Evolutionary conservation across 2,329 filamentous ascomycete species (phyloP).

Genomic region (Clathrospora elynae): DNA sequence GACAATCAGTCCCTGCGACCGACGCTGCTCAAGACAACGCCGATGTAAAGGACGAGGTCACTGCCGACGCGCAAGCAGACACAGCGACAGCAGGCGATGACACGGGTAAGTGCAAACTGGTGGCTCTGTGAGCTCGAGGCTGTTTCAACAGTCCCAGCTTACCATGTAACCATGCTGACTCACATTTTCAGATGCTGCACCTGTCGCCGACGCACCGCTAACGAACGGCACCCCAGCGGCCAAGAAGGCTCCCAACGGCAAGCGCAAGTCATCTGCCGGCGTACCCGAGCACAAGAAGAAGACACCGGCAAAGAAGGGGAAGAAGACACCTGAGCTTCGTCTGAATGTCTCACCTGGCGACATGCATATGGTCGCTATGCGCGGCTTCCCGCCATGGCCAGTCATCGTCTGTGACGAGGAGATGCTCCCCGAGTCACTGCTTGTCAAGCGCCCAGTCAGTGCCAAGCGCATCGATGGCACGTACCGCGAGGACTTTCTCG

Average conservation of each 20-base stretch:
- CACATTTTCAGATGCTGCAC: constrained; percentile 36
- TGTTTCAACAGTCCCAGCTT: constrained; percentile 1
- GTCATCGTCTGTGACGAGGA: constrained; percentile 91
- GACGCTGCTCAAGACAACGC: constrained; percentile 27
- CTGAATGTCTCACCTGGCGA: constrained; percentile 87
- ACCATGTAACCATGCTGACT: constrained; percentile 19
- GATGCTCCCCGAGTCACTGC: constrained; percentile 82
- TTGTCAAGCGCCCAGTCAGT: constrained; percentile 80
- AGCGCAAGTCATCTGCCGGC: constrained; percentile 74
- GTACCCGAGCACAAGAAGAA: constrained; percentile 76
- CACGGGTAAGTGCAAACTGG: constrained; percentile 29
- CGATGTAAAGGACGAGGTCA: constrained; percentile 26
- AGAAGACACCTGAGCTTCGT: constrained; percentile 69
- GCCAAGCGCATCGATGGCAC: constrained; percentile 81
- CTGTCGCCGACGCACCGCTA: constrained; percentile 48
- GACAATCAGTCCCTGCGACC: constrained; percentile 24
- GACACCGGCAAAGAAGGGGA: constrained; percentile 74
- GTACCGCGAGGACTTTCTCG: constrained; percentile 83
- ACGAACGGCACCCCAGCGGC: constrained; percentile 57
- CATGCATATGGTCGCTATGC: constrained; percentile 89
- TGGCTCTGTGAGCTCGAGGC: background rate
- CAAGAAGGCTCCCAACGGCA: constrained; percentile 43
- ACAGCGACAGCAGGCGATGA: constrained; percentile 25
- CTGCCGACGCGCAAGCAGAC: constrained; percentile 35
- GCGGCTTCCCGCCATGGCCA: constrained; percentile 94